A percentile compares a stretch with the other conserved stretches of the same genome.
Evolutionary conservation across 176 grass and related monocot species (phyloP).

Genomic region (Bothriochloa decipiens): DNA sequence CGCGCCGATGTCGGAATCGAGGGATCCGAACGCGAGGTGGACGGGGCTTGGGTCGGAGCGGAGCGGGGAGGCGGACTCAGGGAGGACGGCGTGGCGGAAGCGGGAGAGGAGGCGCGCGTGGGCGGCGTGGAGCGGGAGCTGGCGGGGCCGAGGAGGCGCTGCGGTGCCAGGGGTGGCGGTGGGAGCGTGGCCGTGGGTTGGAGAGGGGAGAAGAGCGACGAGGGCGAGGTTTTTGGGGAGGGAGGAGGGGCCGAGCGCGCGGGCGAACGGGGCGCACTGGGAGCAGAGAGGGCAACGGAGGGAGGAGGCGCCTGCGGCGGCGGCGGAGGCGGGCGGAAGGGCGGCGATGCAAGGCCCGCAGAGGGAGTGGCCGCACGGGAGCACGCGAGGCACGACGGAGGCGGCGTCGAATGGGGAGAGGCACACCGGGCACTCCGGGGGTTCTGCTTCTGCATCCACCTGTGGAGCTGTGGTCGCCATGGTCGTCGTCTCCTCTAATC

Average conservation of each 20-base stretch:
- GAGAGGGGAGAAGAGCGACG: conserved; percentile 52
- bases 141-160: background rate
- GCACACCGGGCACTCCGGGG: conserved; percentile 88
- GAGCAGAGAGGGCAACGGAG: conserved; percentile 86
- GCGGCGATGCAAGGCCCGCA: conserved; percentile 70
- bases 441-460: conserved; percentile 41
- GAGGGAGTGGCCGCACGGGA: conserved; percentile 84
- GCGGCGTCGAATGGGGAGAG: conserved; percentile 63
- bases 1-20: conserved; percentile 42
- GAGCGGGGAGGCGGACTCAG: conserved; percentile 38
- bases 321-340: conserved; percentile 61
- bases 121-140: conserved; percentile 40
- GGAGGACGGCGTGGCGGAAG: conserved; percentile 44
- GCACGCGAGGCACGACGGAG: conserved; percentile 65
- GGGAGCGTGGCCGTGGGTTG: conserved; percentile 10
- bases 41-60: conserved; percentile 1
- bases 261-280: conserved; percentile 77
- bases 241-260: conserved; percentile 59
- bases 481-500: background rate
- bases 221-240: conserved; percentile 90
- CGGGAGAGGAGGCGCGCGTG: conserved; percentile 43
- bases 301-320: conserved; percentile 41
- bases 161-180: background rate
- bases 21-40: conserved; percentile 46
- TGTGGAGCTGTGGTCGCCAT: conserved; percentile 26